phyloP scores from a whole-genome alignment of 2,329 filamentous ascomycete genomes.

The Leptosphaerulina australis region DNA sequence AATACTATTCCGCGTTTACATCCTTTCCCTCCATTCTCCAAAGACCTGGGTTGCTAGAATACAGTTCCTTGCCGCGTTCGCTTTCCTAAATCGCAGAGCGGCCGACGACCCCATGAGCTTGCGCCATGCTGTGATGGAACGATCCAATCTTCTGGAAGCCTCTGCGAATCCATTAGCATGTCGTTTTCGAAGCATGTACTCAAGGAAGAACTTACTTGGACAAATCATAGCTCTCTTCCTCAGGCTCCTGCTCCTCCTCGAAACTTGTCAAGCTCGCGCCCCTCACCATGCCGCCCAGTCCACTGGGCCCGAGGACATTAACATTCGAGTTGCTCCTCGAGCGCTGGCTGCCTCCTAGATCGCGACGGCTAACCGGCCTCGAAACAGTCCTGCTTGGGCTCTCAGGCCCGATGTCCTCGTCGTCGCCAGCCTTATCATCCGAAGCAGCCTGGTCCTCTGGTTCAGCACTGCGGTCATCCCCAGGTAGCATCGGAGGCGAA shows the following conservation, averaged over 20 bases:
- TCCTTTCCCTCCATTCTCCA: background rate
- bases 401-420: slow-evolving; percentile 42
- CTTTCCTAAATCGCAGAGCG: slow-evolving; percentile 18
- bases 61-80: background rate
- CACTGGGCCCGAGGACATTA: slow-evolving; percentile 28
- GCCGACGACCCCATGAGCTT: slow-evolving; percentile 37
- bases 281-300: slow-evolving; percentile 43
- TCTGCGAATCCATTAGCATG: slow-evolving; percentile 40
- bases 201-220: slow-evolving; percentile 51
- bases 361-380: slow-evolving; percentile 44
- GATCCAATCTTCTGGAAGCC: slow-evolving; percentile 58
- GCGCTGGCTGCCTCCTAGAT: slow-evolving; percentile 31
- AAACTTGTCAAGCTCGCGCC: slow-evolving; percentile 45
- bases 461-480: slow-evolving; percentile 32
- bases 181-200: background rate
- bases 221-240: slow-evolving; percentile 56
- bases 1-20: no score
- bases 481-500: slow-evolving; percentile 41
- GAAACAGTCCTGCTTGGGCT: slow-evolving; percentile 46
- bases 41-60: background rate
- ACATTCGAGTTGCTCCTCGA: slow-evolving; percentile 43
- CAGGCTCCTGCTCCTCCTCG: slow-evolving; percentile 51
- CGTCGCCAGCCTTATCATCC: slow-evolving; percentile 40
- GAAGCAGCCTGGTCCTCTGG: slow-evolving; percentile 39
- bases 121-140: slow-evolving; percentile 50